Evolutionary conservation across 495 filamentous ascomycete species (phyloP).

Genomic region (Neurospora sublineolata): DNA sequence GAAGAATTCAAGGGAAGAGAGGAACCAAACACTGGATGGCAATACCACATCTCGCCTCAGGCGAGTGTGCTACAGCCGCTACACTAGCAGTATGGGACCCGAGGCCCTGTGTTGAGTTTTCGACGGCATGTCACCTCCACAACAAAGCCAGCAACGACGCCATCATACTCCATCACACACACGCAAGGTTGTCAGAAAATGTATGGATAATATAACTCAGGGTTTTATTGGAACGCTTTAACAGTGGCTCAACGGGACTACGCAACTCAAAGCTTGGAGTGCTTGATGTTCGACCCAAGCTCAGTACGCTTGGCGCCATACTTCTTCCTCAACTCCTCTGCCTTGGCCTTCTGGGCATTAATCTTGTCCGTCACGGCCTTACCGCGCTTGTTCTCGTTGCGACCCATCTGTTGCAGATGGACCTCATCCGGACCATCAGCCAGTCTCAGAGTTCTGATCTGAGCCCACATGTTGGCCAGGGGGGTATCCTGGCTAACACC

Average conservation of each 20-base stretch:
- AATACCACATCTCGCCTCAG: neutral
- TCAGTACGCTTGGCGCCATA: slow-evolving; percentile 41
- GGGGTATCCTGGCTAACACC: slow-evolving; percentile 88
- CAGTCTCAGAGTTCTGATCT: slow-evolving; percentile 68
- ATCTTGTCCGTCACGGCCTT: slow-evolving; percentile 53
- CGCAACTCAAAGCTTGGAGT: slow-evolving; percentile 32
- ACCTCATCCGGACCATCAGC: slow-evolving; percentile 93
- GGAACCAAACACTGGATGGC: neutral
- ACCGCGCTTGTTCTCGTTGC: slow-evolving; percentile 65
- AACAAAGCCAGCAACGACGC: neutral
- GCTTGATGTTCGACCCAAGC: slow-evolving; percentile 39
- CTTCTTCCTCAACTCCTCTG: slow-evolving; percentile 53
- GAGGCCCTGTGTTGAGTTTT: neutral
- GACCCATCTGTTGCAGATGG: slow-evolving; percentile 81
- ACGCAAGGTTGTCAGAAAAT: neutral
- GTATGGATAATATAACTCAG: neutral
- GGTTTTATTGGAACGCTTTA: neutral
- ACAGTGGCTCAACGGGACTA: neutral
- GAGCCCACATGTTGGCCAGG: slow-evolving; percentile 76
- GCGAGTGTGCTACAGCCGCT: neutral
- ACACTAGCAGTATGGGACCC: neutral
- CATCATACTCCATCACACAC: neutral
- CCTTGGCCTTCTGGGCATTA: slow-evolving; percentile 50
- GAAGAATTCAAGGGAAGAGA: neutral
- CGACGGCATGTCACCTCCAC: neutral